Conservation (phyloP, 768 basidiomycete genomes). For the Termitomyces sp. region DNA sequence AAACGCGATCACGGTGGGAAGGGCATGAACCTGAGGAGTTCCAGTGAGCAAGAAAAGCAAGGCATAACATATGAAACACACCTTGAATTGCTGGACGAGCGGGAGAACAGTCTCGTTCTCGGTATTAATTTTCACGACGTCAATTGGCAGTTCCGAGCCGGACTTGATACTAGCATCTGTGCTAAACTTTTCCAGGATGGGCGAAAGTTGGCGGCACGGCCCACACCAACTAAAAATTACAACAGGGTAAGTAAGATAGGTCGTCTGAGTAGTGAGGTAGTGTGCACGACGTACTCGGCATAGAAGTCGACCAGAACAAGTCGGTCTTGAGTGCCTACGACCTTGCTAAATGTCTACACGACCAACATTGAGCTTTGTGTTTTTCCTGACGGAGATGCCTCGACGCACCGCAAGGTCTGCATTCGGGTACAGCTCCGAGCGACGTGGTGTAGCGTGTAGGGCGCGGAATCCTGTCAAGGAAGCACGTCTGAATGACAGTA, state of each 20-base stretch:
- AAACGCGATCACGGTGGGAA: slow-evolving; percentile 84
- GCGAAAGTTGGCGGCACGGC: slow-evolving; percentile 73
- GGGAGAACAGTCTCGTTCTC: slow-evolving; percentile 49
- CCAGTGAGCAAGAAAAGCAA: not conserved
- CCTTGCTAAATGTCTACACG: slow-evolving; percentile 36
- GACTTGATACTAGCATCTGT: slow-evolving; percentile 38
- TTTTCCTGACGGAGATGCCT: not conserved
- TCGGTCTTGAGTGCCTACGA: slow-evolving; percentile 39
- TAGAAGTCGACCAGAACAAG: slow-evolving; percentile 77
- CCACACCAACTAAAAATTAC: slow-evolving; percentile 62
- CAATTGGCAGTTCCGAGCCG: slow-evolving; percentile 54
- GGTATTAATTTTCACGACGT: slow-evolving; percentile 71
- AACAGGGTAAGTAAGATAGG: not conserved
- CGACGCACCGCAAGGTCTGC: slow-evolving; percentile 42
- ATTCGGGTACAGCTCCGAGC: slow-evolving; percentile 40
- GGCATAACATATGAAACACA: slow-evolving; percentile 19
- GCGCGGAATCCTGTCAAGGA: slow-evolving; percentile 9
- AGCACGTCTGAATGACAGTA: not conserved
- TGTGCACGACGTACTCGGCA: slow-evolving; percentile 56
- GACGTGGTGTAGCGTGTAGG: slow-evolving; percentile 42
- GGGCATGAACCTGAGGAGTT: slow-evolving; percentile 55
- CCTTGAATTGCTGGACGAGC: slow-evolving; percentile 53
- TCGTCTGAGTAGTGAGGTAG: not conserved
- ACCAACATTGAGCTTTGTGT: not conserved
- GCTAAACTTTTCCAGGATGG: slow-evolving; percentile 62